Conservation (phyloP, 306 rosid species). For the Geum urbanum region DNA sequence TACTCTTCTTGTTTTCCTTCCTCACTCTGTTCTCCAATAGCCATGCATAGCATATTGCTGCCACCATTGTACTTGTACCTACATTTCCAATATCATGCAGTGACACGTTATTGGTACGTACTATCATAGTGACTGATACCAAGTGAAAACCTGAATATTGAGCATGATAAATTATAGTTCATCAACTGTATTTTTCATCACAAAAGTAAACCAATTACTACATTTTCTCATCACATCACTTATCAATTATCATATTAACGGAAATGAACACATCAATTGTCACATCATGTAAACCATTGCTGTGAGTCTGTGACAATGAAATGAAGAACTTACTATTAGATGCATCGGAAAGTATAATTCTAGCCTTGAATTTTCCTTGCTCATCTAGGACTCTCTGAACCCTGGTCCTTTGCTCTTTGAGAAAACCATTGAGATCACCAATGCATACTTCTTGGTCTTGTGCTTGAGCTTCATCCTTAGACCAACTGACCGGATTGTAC, state of each 20-base stretch:
- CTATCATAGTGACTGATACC: no score
- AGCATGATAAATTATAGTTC: no score
- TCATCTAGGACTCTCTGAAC: constrained; percentile 33
- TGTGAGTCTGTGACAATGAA: no score
- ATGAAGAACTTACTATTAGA: constrained; percentile 53
- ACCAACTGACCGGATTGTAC: constrained; percentile 15
- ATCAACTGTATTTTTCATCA: neutral
- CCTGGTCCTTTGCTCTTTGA: constrained; percentile 46
- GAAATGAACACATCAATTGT: neutral
- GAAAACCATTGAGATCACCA: constrained; percentile 52
- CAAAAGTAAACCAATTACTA: neutral
- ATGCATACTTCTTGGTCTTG: constrained; percentile 2
- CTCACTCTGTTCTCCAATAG: constrained; percentile 47
- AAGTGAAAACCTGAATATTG: no score
- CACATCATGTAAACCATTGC: neutral
- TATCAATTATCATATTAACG: neutral
- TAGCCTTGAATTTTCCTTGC: constrained; percentile 36
- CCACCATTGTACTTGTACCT: constrained; percentile 85
- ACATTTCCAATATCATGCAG: constrained; percentile 17
- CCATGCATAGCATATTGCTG: constrained; percentile 80
- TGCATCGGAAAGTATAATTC: constrained; percentile 56
- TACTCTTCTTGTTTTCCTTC: constrained; percentile 27
- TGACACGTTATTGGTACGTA: neutral
- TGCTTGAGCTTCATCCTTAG: constrained; percentile 24
- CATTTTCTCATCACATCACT: neutral